A percentile compares a stretch with the other conserved stretches of the same genome.
Conservation (phyloP, 331 rosid genomes). For the Telfairia occidentalis region DNA sequence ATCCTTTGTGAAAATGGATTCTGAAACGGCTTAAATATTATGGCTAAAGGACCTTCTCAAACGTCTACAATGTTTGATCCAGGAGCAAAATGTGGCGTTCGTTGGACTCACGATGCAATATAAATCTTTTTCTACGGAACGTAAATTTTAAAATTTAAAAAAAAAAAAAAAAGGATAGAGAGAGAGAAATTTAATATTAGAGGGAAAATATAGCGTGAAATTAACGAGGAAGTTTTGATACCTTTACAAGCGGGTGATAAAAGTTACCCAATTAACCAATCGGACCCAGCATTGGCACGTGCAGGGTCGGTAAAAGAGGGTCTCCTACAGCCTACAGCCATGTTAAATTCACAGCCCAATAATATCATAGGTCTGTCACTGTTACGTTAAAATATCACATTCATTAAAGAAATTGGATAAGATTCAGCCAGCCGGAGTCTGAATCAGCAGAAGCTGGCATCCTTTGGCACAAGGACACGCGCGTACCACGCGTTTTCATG, state of each 20-base stretch:
- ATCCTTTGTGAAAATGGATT: constrained; percentile 5
- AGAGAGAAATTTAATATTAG: neutral
- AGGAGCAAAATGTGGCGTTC: constrained; percentile 14
- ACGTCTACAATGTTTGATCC: neutral
- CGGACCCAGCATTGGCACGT: neutral
- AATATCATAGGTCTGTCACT: constrained; percentile 8
- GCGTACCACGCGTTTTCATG: constrained; percentile 19
- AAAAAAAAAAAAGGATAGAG: neutral
- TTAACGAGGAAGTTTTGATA: constrained; percentile 6
- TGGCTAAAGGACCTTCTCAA: neutral
- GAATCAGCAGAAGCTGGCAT: constrained; percentile 41
- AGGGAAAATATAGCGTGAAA: constrained; percentile 10
- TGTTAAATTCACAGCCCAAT: constrained; percentile 9
- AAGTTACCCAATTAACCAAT: neutral
- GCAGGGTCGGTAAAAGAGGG: neutral
- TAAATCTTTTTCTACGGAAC: neutral
- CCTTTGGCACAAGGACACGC: constrained; percentile 33
- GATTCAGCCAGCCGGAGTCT: constrained; percentile 25
- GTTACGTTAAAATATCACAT: constrained; percentile 1
- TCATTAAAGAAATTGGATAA: constrained; percentile 40
- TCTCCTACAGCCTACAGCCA: neutral
- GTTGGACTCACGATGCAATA: constrained; percentile 8
- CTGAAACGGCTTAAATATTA: constrained; percentile 8
- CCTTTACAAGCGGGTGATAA: neutral
- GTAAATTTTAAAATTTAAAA: neutral